These are phyloP conservation scores for Carex littledalei DNA, from an alignment of 176 grass and related monocot species.

Conservation along the genomic window DNA sequence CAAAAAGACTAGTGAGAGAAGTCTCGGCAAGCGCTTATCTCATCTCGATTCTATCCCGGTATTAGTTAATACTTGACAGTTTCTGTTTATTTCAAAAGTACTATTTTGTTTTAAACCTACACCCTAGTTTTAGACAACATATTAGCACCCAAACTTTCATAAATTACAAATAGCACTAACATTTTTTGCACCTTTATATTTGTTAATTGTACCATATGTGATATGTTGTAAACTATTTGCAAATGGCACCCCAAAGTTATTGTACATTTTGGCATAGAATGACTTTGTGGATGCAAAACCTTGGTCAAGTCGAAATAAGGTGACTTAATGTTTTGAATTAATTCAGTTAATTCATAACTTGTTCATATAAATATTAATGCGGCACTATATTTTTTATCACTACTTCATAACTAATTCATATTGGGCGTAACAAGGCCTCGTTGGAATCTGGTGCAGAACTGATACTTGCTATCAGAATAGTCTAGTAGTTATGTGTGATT, in stretches of 20 bases:
- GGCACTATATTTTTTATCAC: not conserved
- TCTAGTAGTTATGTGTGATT: not conserved
- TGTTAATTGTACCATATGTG: not conserved
- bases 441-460: not conserved
- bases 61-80: slow-evolving; percentile 14
- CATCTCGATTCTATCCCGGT: slow-evolving; percentile 97
- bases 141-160: not conserved
- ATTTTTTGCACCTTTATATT: not conserved
- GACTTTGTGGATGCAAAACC: not conserved
- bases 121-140: not conserved
- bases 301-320: not conserved
- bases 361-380: not conserved
- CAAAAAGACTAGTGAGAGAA: slow-evolving; percentile 43
- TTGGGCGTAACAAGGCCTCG: not conserved
- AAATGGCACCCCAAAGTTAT: not conserved
- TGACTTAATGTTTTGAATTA: not conserved
- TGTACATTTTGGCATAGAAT: not conserved
- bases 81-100: not conserved
- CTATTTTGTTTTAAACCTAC: not conserved
- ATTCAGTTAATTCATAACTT: not conserved
- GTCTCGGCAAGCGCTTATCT: slow-evolving; percentile 80
- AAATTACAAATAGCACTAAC: not conserved
- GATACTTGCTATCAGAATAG: too few species aligned
- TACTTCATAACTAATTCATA: not conserved
- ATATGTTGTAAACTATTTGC: not conserved